Base-by-base conservation (phyloP, 257 asterid species). In the Paraleonurus japonicus region DNA sequence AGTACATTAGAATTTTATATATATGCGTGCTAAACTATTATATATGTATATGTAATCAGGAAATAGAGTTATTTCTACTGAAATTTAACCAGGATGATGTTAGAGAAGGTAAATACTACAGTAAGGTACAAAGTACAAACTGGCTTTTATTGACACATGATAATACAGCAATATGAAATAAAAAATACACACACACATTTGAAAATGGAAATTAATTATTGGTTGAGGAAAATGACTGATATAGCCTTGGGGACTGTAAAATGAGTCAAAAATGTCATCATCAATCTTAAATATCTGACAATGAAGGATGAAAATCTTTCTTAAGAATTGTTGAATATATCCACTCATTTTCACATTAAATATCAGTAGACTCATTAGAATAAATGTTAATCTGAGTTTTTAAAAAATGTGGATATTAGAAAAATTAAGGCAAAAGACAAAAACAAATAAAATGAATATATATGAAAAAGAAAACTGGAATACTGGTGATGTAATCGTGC, bases 401-500 rank as follows among this genome's bases (percentile, higher is more conserved):
- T n/a, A n/a, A n/a, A n/a, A n/a, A n/a, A n/a, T n/a, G n/a, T n/a
- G n/a, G n/a, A n/a, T n/a, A n/a, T 30, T 41, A 12, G 4, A 41
- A 41, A 12, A 12, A 41, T 41, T 8, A 3, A 13, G 16, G 50
- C 16, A 20, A 22, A 35, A 16, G 23, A 7, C 2, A 6, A 16
- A 48, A 43, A 43, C 2, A 41, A 41, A 1, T n/a, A 4, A 10
- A 39, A 39, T 39, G 2, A 12, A 39, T n/a, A 1, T 12, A 54
- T 2, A 17, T 11, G 2, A 51, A 66, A 76, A 32, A 16, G 20
- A 32, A 75, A 66, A 72, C 19, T 20, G 68, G 30, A 24, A 27
- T 51, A 24, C 10, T 51, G 68, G 64, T 75, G 80, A 72, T 67
- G 83, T 37, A 75, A 82, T 80, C 59, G 81, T 73, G 79, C 35